Evolutionary conservation across 2,329 filamentous ascomycete species (phyloP).

Genomic region (Exserohilum rostratum): DNA sequence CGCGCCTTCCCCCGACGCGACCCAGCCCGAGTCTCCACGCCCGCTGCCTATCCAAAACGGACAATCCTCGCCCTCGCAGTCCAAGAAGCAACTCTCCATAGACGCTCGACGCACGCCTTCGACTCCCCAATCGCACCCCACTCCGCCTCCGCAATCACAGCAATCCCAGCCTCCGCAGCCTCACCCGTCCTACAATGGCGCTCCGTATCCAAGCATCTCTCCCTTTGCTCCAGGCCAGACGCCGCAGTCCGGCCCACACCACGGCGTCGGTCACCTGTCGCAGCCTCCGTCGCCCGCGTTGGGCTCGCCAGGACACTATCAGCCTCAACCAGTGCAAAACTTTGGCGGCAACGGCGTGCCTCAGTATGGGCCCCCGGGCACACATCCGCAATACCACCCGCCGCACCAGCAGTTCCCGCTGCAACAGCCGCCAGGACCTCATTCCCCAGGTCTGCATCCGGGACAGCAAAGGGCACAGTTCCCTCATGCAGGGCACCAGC

Average conservation of each 20-base stretch:
- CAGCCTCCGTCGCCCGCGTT: slow-evolving; percentile 42
- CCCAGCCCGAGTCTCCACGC: slow-evolving; percentile 3
- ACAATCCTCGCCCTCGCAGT: slow-evolving; percentile 34
- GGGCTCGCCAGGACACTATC: slow-evolving; percentile 40
- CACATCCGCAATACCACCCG: slow-evolving; percentile 37
- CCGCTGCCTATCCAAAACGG: slow-evolving; percentile 19
- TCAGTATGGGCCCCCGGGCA: slow-evolving; percentile 35
- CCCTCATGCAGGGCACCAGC: slow-evolving; percentile 36
- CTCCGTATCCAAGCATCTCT: slow-evolving; percentile 46
- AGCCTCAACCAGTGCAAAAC: slow-evolving; percentile 31
- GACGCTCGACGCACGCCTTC: slow-evolving; percentile 23
- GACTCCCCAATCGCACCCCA: slow-evolving; percentile 23
- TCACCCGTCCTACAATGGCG: slow-evolving; percentile 33
- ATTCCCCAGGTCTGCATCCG: slow-evolving; percentile 41
- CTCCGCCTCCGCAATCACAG: slow-evolving; percentile 17
- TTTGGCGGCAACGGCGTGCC: slow-evolving; percentile 32
- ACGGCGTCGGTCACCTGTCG: slow-evolving; percentile 29
- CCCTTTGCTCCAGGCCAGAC: slow-evolving; percentile 41
- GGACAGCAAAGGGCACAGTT: slow-evolving; percentile 41
- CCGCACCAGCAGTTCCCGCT: slow-evolving; percentile 35
- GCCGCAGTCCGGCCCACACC: slow-evolving; percentile 12
- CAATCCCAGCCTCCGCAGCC: slow-evolving; percentile 30
- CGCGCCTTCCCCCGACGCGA: slow-evolving; percentile 15
- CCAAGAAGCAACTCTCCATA: slow-evolving; percentile 28
- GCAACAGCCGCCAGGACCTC: slow-evolving; percentile 34